Percentiles rank a stretch among this genome's conserved stretches.
These are phyloP conservation scores for Rosa hybrid DNA, from an alignment of 331 rosid species.

Conservation along the genomic window DNA sequence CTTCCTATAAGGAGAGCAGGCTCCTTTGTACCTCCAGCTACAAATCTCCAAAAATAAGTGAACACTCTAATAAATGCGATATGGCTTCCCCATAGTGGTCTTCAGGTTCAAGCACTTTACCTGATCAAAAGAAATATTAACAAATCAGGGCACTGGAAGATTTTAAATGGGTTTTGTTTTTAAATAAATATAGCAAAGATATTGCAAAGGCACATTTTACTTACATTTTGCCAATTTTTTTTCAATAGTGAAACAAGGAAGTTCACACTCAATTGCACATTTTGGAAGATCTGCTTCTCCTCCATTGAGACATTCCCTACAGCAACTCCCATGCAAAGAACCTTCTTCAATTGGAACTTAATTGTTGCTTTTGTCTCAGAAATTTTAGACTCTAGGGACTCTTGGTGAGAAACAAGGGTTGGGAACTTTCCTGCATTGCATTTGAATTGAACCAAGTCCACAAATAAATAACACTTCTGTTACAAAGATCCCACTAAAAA, in stretches of 20 bases:
- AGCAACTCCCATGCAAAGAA: slow-evolving; percentile 93
- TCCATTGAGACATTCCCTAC: slow-evolving; percentile 85
- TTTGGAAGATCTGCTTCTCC: slow-evolving; percentile 83
- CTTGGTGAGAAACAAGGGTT: slow-evolving; percentile 74
- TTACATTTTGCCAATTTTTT: slow-evolving; percentile 86
- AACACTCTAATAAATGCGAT: slow-evolving; percentile 48
- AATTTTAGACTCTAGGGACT: slow-evolving; percentile 74
- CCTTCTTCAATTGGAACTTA: slow-evolving; percentile 84
- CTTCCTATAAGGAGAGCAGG: background rate
- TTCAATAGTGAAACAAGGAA: slow-evolving; percentile 80
- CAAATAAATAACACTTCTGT: background rate
- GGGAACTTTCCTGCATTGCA: slow-evolving; percentile 63
- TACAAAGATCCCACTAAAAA: background rate
- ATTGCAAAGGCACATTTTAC: slow-evolving; percentile 6
- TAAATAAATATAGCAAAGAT: background rate
- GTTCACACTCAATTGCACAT: slow-evolving; percentile 77
- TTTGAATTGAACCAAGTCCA: background rate
- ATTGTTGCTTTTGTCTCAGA: slow-evolving; percentile 80
- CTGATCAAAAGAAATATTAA: slow-evolving; percentile 27
- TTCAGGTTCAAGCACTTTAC: slow-evolving; percentile 71
- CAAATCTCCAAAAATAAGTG: background rate
- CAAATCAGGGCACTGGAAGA: background rate
- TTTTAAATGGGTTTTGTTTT: background rate
- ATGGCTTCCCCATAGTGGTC: slow-evolving; percentile 76
- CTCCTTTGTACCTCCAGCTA: background rate